Evolutionary conservation across 345 rosid species (phyloP), one percentile per base, ranked within the genome.

Genomic region (Populus simonii): DNA sequence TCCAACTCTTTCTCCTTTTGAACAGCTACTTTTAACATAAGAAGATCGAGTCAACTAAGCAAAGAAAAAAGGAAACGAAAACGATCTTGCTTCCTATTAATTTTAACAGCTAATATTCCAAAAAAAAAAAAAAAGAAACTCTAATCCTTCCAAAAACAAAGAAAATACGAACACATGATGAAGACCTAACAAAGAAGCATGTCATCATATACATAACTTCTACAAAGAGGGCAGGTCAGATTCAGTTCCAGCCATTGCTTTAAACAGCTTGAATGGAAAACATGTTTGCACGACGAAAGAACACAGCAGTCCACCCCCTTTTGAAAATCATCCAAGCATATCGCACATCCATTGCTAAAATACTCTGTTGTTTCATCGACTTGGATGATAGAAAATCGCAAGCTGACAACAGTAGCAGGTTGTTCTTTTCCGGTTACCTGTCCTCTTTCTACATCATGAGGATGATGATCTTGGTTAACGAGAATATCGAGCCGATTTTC

Each of bases 281-380:
- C 63, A 57, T 57, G 63, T 4, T 31, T 33, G 74, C 82, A 79
- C 18, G 62, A 68, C 0, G 78, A 49, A 45, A 79, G 62, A 33
- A 74, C 33, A 5, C 78, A 15, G 27, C 78, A 43, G 20, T 57
- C 4, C 36, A 43, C 55, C 7, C 62, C 78, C n/a, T 68, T 35
- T 0, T 7, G 20, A 72, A 55, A 79, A 73, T 68, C 62, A 3
- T 74, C 78, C 74, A 79, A n/a, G 70, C 82, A 79, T 23, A 68
- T 79, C 6, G 55, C 73, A 23, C 82, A 74, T 74, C 63, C 63
- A n/a, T n/a, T 62, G 8, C 80, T 77, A 75, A 83, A 78, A 33
- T 35, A 8, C 2, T 3, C 41, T 0, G 39, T 7, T 1, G 23
- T 66, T 35, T 16, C 39, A 33, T 66, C 63, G 29, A 59, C 10